Evolutionary conservation across 2,329 filamentous ascomycete species (phyloP).

Genomic region (Neopestalotiopsis clavispora): DNA sequence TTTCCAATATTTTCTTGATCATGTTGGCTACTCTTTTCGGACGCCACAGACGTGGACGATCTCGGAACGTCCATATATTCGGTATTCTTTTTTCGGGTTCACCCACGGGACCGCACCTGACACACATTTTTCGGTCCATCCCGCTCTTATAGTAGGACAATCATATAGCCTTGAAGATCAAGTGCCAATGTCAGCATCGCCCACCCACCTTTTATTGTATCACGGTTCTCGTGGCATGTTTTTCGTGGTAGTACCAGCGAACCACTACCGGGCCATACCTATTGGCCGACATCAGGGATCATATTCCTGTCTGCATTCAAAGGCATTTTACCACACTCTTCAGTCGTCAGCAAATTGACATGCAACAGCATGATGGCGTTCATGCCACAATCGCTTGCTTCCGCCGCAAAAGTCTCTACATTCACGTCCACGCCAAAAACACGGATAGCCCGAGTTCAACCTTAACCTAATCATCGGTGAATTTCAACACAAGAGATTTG

Average conservation of each 20-base stretch:
- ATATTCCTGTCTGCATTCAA: not conserved
- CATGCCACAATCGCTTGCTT: not conserved
- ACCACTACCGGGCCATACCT: not conserved
- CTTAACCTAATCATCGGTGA: not conserved
- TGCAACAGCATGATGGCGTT: not conserved
- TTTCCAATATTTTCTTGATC: not conserved
- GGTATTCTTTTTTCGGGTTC: not conserved
- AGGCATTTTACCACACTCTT: not conserved
- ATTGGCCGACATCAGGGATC: not conserved
- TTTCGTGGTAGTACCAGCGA: not conserved
- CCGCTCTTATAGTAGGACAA: not conserved
- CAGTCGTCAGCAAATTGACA: not conserved
- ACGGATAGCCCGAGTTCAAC: not conserved
- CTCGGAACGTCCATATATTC: not conserved
- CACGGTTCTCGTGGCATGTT: not conserved
- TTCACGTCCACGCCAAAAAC: not conserved
- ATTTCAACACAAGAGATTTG: too few relatives aligned
- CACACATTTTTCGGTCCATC: not conserved
- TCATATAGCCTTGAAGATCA: not conserved
- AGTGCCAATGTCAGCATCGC: not conserved
- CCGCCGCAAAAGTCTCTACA: not conserved
- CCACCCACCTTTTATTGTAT: not conserved
- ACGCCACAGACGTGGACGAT: constrained; percentile 6
- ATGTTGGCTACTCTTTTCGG: not conserved
- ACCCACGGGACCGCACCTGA: not conserved